Base-by-base conservation (phyloP, 2,329 filamentous ascomycete species). In the Zymoseptoria ardabiliae region DNA sequence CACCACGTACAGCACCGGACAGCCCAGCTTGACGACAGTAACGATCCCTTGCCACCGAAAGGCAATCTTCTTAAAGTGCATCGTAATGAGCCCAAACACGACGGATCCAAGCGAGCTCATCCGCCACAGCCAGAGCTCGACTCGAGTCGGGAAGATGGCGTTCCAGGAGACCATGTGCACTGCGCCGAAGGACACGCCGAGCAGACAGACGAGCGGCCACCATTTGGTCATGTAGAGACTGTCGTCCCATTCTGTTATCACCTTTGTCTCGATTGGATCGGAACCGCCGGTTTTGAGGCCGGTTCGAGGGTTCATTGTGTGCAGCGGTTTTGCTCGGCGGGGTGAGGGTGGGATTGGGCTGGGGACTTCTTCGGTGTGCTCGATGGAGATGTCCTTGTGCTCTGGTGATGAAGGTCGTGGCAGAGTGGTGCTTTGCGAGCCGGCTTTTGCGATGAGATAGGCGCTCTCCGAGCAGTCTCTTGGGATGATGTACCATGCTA, bases 101-200 rank as follows among this genome's bases (percentile, higher is more conserved):
- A 72, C 67, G 2, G 69, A 71, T 2, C 64, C 60, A 23, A 72
- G 62, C 13, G 68, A 66, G 13, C 69, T 61, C 25, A 51, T 60
- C 9, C 70, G 66, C 71, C 71, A 73, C 1, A 72, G 62, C 68
- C 68, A 72, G 8, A 60, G 54, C 49, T 73, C 70, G 9, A 68
- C 52, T 11, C 60, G 35, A 8, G 70, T 72, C 11, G 70, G 71
- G 55, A 73, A 73, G 1, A 57, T 58, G 5, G 67, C 64, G 54
- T 70, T 60, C 69, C 69, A 74, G 8, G 67, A 71, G 50, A 71
- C 68, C 13, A 72, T 64, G 58, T 73, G 70, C 19, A 73, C 61
- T 13, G 69, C 71, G 13, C 65, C 65, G 57, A 73, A 72, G 0
- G 70, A 70, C 1, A 63, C 53, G 2, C 62, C 64, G 54, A 56